A percentile compares a stretch with the other conserved stretches of the same genome.
phyloP scores from a whole-genome alignment of 139 green algal species.

The Mesotaenium endlicherianum region DNA sequence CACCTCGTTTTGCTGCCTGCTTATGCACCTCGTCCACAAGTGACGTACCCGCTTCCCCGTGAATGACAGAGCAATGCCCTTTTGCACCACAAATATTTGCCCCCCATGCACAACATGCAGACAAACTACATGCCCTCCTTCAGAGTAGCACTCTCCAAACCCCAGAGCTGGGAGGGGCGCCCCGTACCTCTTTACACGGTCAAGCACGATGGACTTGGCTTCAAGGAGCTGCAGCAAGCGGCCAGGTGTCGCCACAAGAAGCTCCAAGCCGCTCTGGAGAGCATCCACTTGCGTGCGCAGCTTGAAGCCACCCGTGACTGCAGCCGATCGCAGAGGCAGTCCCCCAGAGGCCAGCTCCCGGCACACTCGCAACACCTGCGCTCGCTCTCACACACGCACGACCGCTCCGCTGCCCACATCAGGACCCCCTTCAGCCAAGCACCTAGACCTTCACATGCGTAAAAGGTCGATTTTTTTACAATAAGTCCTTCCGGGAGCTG shows the following conservation, averaged over 20 bases:
- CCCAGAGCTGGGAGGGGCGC: background rate
- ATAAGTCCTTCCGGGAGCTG: too few relatives aligned
- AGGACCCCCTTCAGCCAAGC: too few relatives aligned
- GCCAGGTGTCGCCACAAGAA: conserved; percentile 83
- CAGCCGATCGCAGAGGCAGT: conserved; percentile 63
- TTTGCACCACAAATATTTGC: too few relatives aligned
- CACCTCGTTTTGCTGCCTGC: background rate
- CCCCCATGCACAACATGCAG: too few relatives aligned
- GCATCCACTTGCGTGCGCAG: conserved; percentile 57
- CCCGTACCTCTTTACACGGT: conserved; percentile 64
- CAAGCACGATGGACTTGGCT: conserved; percentile 73
- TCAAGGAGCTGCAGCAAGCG: conserved; percentile 76
- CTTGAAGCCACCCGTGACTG: conserved; percentile 43
- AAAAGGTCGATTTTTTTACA: too few relatives aligned
- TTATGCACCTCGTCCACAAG: background rate
- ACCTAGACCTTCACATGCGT: too few relatives aligned
- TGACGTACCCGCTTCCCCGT: background rate
- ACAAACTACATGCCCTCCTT: too few relatives aligned
- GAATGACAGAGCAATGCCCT: background rate
- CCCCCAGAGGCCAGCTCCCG: conserved; percentile 66
- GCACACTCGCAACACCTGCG: conserved; percentile 75
- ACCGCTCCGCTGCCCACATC: too few relatives aligned
- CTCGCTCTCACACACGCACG: too few relatives aligned
- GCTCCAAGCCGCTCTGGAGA: conserved; percentile 69
- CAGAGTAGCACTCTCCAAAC: background rate